Conservation (phyloP, 2,329 filamentous ascomycete species). For the Ascochyta rabiei region DNA sequence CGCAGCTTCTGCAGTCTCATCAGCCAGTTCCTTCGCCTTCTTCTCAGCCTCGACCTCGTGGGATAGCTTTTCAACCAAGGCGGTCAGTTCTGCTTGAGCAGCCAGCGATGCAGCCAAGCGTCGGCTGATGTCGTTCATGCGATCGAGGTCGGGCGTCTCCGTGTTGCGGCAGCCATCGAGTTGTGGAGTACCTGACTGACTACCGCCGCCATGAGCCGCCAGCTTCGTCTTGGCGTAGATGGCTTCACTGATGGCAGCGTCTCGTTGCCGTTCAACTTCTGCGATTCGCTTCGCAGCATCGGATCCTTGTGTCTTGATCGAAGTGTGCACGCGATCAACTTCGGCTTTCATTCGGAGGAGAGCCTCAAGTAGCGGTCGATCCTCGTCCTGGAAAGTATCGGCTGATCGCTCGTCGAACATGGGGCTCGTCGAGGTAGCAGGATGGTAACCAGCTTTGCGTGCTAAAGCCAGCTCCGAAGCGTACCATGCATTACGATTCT, state of each 20-base stretch:
- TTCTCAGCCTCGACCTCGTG: constrained; percentile 81
- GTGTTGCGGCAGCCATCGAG: constrained; percentile 62
- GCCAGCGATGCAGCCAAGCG: constrained; percentile 84
- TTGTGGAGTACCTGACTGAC: constrained; percentile 63
- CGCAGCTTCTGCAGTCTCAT: constrained; percentile 83
- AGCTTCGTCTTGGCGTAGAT: constrained; percentile 94
- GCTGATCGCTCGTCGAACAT: constrained; percentile 75
- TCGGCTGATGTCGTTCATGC: constrained; percentile 75
- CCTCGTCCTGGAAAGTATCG: constrained; percentile 88
- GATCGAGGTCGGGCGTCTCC: constrained; percentile 67
- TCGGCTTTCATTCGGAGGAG: constrained; percentile 90
- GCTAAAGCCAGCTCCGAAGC: constrained; percentile 92
- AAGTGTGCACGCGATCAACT: constrained; percentile 84
- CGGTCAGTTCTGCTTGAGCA: constrained; percentile 78
- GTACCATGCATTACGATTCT: constrained; percentile 94
- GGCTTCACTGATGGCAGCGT: constrained; percentile 92
- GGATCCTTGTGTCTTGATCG: constrained; percentile 86
- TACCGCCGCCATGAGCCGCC: constrained; percentile 76
- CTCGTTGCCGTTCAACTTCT: constrained; percentile 91
- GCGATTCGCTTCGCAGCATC: constrained; percentile 88
- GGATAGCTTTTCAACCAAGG: constrained; percentile 71
- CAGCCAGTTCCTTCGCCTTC: constrained; percentile 79
- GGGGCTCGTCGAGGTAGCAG: constrained; percentile 72
- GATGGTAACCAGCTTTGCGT: constrained; percentile 83
- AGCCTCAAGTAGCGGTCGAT: constrained; percentile 89